Evolutionary conservation across 345 rosid genomes (phyloP).

Genomic region (Eucalyptus albens): DNA sequence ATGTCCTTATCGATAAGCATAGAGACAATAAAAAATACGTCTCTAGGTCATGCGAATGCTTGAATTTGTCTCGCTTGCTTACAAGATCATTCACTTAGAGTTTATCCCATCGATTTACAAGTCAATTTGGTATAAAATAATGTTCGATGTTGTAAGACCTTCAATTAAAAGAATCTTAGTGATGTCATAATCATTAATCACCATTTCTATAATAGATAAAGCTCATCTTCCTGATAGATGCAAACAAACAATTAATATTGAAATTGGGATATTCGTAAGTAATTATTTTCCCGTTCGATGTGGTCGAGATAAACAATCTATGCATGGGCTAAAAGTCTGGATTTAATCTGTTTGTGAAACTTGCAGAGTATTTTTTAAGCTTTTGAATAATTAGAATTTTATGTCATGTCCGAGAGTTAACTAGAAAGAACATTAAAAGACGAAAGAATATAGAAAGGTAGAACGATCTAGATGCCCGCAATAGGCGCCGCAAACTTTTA

Average conservation of each 20-base stretch:
- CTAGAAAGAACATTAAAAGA: not conserved
- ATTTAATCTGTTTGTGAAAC: not conserved
- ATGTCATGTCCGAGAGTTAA: not conserved
- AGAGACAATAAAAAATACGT: not conserved
- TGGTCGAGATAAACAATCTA: not conserved
- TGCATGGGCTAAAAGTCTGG: not conserved
- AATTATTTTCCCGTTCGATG: fast-evolving
- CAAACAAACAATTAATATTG: not conserved
- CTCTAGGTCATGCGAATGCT: not conserved
- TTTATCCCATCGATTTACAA: not conserved
- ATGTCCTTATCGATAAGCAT: not conserved
- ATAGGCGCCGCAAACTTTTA: not conserved
- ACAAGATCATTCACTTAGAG: not conserved
- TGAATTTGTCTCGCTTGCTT: not conserved
- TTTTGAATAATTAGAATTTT: not conserved
- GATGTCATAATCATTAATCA: not conserved
- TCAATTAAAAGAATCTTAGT: not conserved
- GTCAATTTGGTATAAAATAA: not conserved
- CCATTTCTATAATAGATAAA: not conserved
- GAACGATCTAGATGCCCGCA: not conserved
- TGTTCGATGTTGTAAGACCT: not conserved
- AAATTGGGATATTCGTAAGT: not conserved
- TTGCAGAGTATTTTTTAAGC: fast-evolving
- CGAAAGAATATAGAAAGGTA: fast-evolving
- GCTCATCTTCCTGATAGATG: not conserved